phyloP scores from a whole-genome alignment of 1,284 basidiomycete species.

The Rugosomyces carneus region DNA sequence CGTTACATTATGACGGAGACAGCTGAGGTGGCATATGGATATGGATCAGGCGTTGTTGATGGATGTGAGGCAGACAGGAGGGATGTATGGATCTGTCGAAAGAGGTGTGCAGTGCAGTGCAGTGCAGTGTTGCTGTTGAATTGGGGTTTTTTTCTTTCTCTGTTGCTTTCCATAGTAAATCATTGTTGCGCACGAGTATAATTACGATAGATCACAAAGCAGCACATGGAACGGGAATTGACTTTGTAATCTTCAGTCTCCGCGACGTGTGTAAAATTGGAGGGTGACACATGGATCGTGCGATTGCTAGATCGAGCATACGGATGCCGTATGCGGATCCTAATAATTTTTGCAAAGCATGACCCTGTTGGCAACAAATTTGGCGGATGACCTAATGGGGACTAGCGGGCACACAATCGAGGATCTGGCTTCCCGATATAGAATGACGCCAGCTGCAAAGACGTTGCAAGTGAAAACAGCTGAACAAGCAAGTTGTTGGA shows the following conservation, averaged over 20 bases:
- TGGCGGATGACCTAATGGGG: conserved; percentile 22
- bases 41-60: conserved; percentile 1
- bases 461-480: no score
- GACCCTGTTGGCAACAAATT: conserved; percentile 23
- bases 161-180: background rate
- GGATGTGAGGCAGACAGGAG: conserved; percentile 2
- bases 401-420: conserved; percentile 20
- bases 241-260: conserved; percentile 11
- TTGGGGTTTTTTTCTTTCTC: background rate
- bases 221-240: conserved; percentile 14
- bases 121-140: background rate
- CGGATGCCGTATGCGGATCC: conserved; percentile 20
- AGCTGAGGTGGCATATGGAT: conserved; percentile 19
- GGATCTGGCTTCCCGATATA: conserved; percentile 23
- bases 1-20: conserved; percentile 79
- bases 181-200: background rate
- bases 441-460: conserved; percentile 14
- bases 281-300: conserved; percentile 14
- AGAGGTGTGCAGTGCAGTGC: background rate
- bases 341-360: conserved; percentile 15
- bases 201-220: background rate
- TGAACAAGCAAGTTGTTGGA: no score
- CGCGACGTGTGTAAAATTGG: conserved; percentile 18
- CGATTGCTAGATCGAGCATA: conserved; percentile 11
- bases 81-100: conserved; percentile 9